Percentiles rank a stretch among this genome's conserved stretches.
These are phyloP conservation scores for Sanghuangporus weigelae DNA, from an alignment of 1,284 basidiomycete species.

Conservation along the genomic window DNA sequence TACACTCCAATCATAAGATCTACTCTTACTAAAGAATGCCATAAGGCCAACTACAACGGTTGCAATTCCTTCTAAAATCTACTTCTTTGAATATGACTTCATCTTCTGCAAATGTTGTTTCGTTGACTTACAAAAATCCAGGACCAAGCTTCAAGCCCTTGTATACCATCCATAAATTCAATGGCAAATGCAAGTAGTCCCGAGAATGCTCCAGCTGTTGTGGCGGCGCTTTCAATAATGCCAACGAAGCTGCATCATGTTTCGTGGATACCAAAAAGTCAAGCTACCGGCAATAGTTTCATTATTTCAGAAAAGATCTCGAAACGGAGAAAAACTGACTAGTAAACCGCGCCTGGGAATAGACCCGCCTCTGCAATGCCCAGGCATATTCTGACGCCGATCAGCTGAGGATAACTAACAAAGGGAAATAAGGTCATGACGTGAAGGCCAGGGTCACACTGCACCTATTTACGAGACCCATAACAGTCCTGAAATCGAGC, in stretches of 20 bases:
- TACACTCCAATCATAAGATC: background rate
- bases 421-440: conserved; percentile 37
- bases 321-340: conserved; percentile 28
- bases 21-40: conserved; percentile 37
- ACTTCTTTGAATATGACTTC: background rate
- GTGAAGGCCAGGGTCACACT: conserved; percentile 32
- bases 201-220: conserved; percentile 31
- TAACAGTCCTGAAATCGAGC: conserved; percentile 41
- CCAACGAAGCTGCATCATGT: conserved; percentile 45
- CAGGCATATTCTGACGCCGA: conserved; percentile 37
- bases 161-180: conserved; percentile 37
- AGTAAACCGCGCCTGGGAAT: conserved; percentile 68
- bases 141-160: conserved; percentile 37
- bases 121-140: conserved; percentile 39
- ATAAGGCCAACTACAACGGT: conserved; percentile 43
- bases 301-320: background rate
- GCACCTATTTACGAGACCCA: conserved; percentile 64
- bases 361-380: conserved; percentile 67
- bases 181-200: conserved; percentile 39
- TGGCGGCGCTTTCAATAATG: conserved; percentile 34
- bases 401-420: conserved; percentile 26
- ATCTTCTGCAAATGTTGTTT: background rate
- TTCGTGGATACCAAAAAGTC: conserved; percentile 47
- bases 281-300: conserved; percentile 22
- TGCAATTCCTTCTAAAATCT: conserved; percentile 48